phyloP scores from a whole-genome alignment of 2,329 filamentous ascomycete species.

The Dactylonectria macrodidyma region DNA sequence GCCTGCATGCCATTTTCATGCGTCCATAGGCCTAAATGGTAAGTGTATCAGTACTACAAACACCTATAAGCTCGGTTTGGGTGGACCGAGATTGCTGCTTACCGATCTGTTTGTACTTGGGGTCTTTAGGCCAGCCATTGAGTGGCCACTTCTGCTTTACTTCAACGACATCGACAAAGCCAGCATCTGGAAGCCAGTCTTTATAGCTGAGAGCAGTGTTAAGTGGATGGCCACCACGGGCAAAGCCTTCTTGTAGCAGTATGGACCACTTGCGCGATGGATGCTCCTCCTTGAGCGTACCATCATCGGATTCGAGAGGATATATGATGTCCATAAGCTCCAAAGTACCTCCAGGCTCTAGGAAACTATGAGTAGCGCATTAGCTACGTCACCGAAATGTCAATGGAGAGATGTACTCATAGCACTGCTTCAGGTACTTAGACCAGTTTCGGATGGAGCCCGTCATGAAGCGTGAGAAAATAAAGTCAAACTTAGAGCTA shows the following conservation, averaged over 20 bases:
- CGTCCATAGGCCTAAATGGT: slow-evolving; percentile 3
- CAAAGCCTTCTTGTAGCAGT: slow-evolving; percentile 17
- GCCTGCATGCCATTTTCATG: not conserved
- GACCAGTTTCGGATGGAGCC: slow-evolving; percentile 34
- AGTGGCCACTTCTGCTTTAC: slow-evolving; percentile 32
- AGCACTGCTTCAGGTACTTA: slow-evolving; percentile 33
- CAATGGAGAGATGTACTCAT: slow-evolving; percentile 1
- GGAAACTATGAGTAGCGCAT: not conserved
- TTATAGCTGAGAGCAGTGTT: slow-evolving; percentile 28
- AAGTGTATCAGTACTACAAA: not conserved
- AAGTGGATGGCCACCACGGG: not conserved
- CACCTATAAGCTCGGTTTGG: not conserved
- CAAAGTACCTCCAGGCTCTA: slow-evolving; percentile 23
- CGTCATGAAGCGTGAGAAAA: slow-evolving; percentile 35
- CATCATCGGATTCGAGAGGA: slow-evolving; percentile 28
- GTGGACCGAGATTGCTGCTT: not conserved
- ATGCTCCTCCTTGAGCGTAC: not conserved
- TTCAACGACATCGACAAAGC: slow-evolving; percentile 18
- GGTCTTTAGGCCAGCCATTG: slow-evolving; percentile 29
- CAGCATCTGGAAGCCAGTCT: slow-evolving; percentile 27
- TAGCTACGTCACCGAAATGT: not conserved
- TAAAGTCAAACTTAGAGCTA: slow-evolving; percentile 31
- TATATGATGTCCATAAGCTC: slow-evolving; percentile 38
- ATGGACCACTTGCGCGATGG: slow-evolving; percentile 27
- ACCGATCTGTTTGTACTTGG: slow-evolving; percentile 39